Conservation (phyloP, 257 asterid genomes). For the Leptodermis oblonga region DNA sequence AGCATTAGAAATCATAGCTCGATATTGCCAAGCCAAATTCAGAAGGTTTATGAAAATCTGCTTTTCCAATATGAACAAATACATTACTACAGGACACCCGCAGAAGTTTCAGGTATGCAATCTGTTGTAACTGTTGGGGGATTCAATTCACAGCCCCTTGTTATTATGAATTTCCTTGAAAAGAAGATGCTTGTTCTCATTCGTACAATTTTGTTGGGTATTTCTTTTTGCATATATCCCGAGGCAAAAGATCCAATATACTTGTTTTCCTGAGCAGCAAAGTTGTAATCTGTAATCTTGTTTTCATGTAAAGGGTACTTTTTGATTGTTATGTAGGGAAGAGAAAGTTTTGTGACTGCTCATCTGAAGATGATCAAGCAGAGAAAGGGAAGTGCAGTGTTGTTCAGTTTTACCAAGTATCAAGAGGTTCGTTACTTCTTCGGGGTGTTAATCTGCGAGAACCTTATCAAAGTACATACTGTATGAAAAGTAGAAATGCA, state of each 20-base stretch:
- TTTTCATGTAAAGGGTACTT: background rate
- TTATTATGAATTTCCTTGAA: background rate
- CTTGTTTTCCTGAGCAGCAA: background rate
- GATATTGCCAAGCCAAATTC: constrained; percentile 46
- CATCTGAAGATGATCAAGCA: constrained; percentile 18
- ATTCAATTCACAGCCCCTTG: background rate
- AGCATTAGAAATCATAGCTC: constrained; percentile 23
- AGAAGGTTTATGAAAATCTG: constrained; percentile 42
- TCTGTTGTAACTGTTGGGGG: constrained; percentile 18
- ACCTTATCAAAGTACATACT: background rate
- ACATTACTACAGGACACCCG: constrained; percentile 40
- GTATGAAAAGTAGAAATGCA: background rate
- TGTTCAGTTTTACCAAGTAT: constrained; percentile 14
- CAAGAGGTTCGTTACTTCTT: constrained; percentile 26
- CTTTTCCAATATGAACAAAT: constrained; percentile 58
- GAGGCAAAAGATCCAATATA: background rate
- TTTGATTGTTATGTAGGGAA: constrained; percentile 27
- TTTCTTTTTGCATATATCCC: background rate
- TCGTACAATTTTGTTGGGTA: background rate
- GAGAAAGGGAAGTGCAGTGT: constrained; percentile 16
- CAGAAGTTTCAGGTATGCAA: constrained; percentile 25
- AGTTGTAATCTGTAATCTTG: background rate
- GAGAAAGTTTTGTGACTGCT: constrained; percentile 29
- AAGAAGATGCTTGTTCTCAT: background rate
- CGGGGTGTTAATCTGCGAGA: background rate